Base-by-base conservation (phyloP, 2,329 filamentous ascomycete genomes). In the Fusarium foetens region DNA sequence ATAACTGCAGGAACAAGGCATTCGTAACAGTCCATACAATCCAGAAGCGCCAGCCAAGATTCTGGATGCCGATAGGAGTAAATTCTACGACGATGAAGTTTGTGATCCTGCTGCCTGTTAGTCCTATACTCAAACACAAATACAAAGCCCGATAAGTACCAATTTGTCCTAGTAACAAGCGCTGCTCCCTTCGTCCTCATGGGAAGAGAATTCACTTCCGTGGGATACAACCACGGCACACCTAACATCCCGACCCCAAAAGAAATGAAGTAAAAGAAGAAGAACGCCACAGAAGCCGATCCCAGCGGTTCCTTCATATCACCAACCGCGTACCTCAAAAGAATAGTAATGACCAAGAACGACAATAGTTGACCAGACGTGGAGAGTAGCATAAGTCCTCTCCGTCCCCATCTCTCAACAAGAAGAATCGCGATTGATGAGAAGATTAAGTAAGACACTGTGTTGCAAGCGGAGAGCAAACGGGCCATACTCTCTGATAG, bases 11-110 rank as follows among this genome's bases (percentile, higher is more conserved):
- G 57, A 86, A 86, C 7, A 80, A 70, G 49, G 83, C 81, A 74
- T 85, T 86, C 61, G 87, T 83, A 19, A 85, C 81, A 4, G 84
- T 82, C 81, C 84, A 89, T 58, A 89, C 82, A 38, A 89, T 82
- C 79, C 83, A 89, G 75, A 86, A 88, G 42, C 82, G 83, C 82
- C 85, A 89, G 3, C 83, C 83, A 0, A 89, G 80, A 25, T 84
- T 85, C 23, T 83, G 76, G 54, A 81, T 81, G 8, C 77, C 80
- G 16, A 79, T 76, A 1, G 81, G 80, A 0, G 80, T 83, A 55
- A 83, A 80, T 52, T 82, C 72, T 21, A 82, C 81, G 16, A 81
- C 66, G 17, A 78, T 70, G 17, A 75, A 76, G 38, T 77, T 77
- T 42, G 70, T 75, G 27, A 77, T 73, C 76, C 76, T 68, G 14